Evolutionary conservation across 2,329 filamentous ascomycete species (phyloP).

Genomic region (Penicillium fuscoglaucum): DNA sequence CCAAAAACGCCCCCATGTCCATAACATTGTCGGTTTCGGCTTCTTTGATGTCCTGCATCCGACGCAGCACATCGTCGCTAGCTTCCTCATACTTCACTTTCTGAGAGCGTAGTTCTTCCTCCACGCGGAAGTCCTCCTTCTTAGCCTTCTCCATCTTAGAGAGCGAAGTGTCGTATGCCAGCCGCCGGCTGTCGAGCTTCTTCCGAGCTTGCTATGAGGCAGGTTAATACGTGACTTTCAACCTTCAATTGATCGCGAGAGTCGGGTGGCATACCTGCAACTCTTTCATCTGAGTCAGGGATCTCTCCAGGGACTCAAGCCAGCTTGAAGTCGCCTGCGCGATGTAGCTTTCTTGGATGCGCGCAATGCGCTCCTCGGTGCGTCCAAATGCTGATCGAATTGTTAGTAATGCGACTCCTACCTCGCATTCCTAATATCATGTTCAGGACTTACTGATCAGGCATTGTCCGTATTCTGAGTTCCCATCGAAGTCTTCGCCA

Average conservation of each 20-base stretch:
- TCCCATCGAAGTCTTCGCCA: slow-evolving; percentile 86
- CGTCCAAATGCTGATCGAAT: slow-evolving; percentile 65
- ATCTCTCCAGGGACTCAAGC: slow-evolving; percentile 89
- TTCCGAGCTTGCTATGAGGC: slow-evolving; percentile 69
- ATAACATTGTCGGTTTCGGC: slow-evolving; percentile 78
- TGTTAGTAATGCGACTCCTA: slow-evolving; percentile 4
- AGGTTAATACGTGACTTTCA: slow-evolving; percentile 4
- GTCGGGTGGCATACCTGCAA: slow-evolving; percentile 71
- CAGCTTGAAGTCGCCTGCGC: slow-evolving; percentile 75
- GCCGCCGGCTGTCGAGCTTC: slow-evolving; percentile 85
- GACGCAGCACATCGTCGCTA: slow-evolving; percentile 82
- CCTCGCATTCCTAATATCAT: neutral
- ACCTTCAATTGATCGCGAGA: neutral
- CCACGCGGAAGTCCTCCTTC: slow-evolving; percentile 87
- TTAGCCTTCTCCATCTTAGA: slow-evolving; percentile 91
- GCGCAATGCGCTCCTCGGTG: slow-evolving; percentile 82
- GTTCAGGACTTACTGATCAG: slow-evolving; percentile 61
- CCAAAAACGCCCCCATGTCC: slow-evolving; percentile 78
- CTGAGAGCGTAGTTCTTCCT: slow-evolving; percentile 86
- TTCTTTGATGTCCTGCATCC: slow-evolving; percentile 97
- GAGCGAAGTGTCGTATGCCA: slow-evolving; percentile 87
- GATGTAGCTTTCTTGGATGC: slow-evolving; percentile 81
- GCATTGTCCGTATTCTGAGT: slow-evolving; percentile 89
- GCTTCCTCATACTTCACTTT: slow-evolving; percentile 97
- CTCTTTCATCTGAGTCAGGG: slow-evolving; percentile 92